Evolutionary conservation across 495 filamentous ascomycete species (phyloP).

Genomic region (Xylaria palmicola): DNA sequence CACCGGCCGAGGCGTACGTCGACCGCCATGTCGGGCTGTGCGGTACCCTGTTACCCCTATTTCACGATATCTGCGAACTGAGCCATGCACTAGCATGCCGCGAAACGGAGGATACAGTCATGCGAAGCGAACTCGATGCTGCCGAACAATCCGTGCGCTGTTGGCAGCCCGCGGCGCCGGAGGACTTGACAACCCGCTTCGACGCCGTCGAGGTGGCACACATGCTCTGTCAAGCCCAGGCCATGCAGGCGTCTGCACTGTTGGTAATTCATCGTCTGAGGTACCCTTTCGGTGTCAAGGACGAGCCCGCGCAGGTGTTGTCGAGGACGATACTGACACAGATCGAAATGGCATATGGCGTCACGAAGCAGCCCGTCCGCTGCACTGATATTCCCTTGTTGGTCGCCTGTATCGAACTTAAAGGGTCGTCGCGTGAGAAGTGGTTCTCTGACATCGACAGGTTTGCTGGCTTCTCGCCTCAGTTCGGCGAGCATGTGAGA

Average conservation of each 20-base stretch:
- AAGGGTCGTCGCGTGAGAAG: slow-evolving; percentile 1
- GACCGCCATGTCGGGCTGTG: slow-evolving; percentile 25
- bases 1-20: slow-evolving; percentile 5
- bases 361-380: slow-evolving; percentile 23
- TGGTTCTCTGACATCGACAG: slow-evolving; percentile 2
- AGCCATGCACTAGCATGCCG: slow-evolving; percentile 13
- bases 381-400: slow-evolving; percentile 24
- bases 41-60: slow-evolving; percentile 22
- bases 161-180: slow-evolving; percentile 19
- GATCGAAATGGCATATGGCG: slow-evolving; percentile 19
- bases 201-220: slow-evolving; percentile 19
- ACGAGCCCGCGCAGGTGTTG: slow-evolving; percentile 22
- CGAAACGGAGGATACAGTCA: no score
- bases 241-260: slow-evolving; percentile 19
- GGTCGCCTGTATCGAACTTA: slow-evolving; percentile 23
- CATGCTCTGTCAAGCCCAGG: slow-evolving; percentile 23
- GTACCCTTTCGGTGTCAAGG: slow-evolving; percentile 22
- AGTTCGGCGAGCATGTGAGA: not conserved
- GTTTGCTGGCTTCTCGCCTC: slow-evolving; percentile 3
- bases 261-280: slow-evolving; percentile 25
- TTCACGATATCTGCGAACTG: slow-evolving; percentile 25
- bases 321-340: slow-evolving; percentile 24
- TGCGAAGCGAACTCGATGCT: slow-evolving; percentile 15
- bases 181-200: slow-evolving; percentile 17
- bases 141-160: not conserved